Conservation (phyloP, 129 eudicot species). For the Smallanthus sonchifolius region DNA sequence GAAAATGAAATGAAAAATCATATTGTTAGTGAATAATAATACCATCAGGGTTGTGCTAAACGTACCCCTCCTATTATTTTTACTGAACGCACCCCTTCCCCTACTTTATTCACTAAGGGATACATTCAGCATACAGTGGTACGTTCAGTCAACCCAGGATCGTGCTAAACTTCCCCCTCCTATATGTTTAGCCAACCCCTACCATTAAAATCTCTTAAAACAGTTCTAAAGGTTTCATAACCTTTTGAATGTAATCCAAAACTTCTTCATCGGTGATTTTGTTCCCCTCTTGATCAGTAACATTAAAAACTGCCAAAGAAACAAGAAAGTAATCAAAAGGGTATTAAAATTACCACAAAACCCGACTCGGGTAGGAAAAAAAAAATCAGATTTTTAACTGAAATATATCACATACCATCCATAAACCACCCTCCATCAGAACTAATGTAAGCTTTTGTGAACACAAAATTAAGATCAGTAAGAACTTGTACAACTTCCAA, state of each 20-base stretch:
- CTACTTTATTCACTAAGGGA: too few species aligned
- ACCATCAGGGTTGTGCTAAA: background rate
- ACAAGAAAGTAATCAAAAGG: background rate
- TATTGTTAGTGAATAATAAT: background rate
- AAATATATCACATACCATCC: constrained; percentile 61
- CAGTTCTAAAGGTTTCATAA: background rate
- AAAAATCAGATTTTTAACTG: background rate
- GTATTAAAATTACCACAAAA: background rate
- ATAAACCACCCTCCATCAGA: constrained; percentile 99
- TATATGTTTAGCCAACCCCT: too few species aligned
- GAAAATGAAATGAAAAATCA: background rate
- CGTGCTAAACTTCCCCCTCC: too few species aligned
- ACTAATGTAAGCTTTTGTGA: constrained; percentile 89
- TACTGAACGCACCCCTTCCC: too few species aligned
- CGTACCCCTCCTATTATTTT: too few species aligned
- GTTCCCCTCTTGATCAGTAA: constrained; percentile 93
- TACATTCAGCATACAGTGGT: too few species aligned
- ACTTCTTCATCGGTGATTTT: constrained; percentile 75
- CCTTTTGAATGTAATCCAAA: constrained; percentile 84
- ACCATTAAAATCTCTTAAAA: background rate
- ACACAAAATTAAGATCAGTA: constrained; percentile 78
- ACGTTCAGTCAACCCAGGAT: too few species aligned
- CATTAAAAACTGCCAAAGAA: constrained; percentile 65
- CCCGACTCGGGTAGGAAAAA: background rate
- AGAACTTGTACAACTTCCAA: constrained; percentile 94